These are phyloP conservation scores for Aotearoamyces nothofagi DNA, from an alignment of 2,329 filamentous ascomycete genomes.

Conservation along the genomic window DNA sequence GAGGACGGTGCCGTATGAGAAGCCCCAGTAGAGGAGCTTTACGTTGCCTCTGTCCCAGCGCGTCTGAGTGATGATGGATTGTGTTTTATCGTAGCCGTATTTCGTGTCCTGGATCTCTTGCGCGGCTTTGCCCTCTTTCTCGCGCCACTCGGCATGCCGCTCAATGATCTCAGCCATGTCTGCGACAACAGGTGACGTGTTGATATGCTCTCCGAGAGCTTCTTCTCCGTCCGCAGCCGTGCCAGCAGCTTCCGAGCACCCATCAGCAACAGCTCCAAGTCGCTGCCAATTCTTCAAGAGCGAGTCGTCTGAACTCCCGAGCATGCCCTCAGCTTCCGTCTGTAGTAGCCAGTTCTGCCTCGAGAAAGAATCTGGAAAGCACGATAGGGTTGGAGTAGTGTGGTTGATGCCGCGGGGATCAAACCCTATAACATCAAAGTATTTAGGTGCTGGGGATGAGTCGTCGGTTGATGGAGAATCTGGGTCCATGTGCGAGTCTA, in stretches of 20 bases:
- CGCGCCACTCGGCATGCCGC: background rate
- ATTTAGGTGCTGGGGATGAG: too few relatives aligned
- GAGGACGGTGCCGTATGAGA: constrained; percentile 30
- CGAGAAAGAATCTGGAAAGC: constrained; percentile 25
- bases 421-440: constrained; percentile 30
- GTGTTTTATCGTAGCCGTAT: too few relatives aligned
- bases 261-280: background rate
- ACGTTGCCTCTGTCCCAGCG: constrained; percentile 9
- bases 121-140: background rate
- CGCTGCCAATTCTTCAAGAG: background rate
- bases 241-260: constrained; percentile 1
- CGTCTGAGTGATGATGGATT: too few relatives aligned
- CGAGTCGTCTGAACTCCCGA: constrained; percentile 7
- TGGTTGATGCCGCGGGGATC: constrained; percentile 34
- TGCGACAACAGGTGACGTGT: background rate
- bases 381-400: constrained; percentile 33
- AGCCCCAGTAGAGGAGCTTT: constrained; percentile 25
- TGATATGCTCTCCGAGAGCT: background rate
- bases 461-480: too few relatives aligned
- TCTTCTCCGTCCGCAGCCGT: background rate
- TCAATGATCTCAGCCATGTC: background rate
- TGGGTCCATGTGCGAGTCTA: too few relatives aligned
- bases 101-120: too few relatives aligned
- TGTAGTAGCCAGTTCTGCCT: constrained; percentile 1
- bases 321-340: constrained; percentile 11